Evolutionary conservation across 441 rosid genomes (phyloP).

Genomic region (Mallotus japonicus): DNA sequence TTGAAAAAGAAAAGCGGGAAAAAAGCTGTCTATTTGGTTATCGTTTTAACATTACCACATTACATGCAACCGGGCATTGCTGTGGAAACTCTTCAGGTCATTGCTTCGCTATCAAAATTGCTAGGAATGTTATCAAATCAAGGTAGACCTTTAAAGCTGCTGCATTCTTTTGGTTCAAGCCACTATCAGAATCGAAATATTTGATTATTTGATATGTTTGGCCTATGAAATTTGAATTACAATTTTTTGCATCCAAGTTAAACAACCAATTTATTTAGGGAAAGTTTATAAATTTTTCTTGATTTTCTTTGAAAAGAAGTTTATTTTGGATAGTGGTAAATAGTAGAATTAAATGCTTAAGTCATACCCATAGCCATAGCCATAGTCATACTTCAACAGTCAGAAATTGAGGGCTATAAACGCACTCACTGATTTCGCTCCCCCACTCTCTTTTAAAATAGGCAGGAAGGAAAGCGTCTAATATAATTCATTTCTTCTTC

Average conservation of each 20-base stretch:
- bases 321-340: no score
- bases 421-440: no score
- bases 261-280: no score
- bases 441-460: no score
- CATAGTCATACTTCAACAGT: no score
- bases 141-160: slow-evolving; percentile 43
- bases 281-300: no score
- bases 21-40: slow-evolving; percentile 21
- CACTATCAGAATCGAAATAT: background rate
- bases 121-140: slow-evolving; percentile 90
- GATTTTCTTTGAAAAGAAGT: no score
- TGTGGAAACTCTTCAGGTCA: slow-evolving; percentile 89
- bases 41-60: slow-evolving; percentile 29
- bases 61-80: slow-evolving; percentile 84
- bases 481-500: no score
- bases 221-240: background rate
- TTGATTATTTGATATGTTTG: background rate
- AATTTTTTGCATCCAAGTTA: background rate
- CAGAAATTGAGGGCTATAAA: no score
- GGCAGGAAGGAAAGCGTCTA: no score
- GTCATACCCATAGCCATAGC: no score
- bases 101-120: slow-evolving; percentile 95
- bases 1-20: background rate
- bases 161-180: slow-evolving; percentile 1
- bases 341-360: no score